These are phyloP conservation scores for Boletellus deceptivus DNA, from an alignment of 1,284 basidiomycete species.

Conservation along the genomic window DNA sequence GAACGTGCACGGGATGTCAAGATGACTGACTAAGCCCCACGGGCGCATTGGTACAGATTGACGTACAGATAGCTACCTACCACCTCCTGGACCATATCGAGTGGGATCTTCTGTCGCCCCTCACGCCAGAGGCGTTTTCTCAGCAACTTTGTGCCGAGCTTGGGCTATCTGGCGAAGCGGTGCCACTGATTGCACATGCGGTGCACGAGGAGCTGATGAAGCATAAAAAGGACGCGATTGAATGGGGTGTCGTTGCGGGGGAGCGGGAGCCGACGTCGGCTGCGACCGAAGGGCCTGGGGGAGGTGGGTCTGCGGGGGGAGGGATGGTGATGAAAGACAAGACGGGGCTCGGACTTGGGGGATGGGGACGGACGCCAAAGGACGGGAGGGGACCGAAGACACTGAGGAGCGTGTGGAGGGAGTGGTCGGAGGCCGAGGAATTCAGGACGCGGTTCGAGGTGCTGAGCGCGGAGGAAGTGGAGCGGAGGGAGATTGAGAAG, in stretches of 20 bases:
- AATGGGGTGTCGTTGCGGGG: slow-evolving; percentile 82
- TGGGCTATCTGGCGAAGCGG: slow-evolving; percentile 84
- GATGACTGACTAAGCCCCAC: slow-evolving; percentile 14
- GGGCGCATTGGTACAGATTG: slow-evolving; percentile 60
- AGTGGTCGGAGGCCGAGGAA: slow-evolving; percentile 91
- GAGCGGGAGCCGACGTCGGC: slow-evolving; percentile 38
- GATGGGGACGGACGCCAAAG: slow-evolving; percentile 65
- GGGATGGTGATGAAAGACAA: slow-evolving; percentile 64
- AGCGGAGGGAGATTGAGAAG: slow-evolving; percentile 78
- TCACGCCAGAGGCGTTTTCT: slow-evolving; percentile 89
- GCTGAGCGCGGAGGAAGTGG: slow-evolving; percentile 87
- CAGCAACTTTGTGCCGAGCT: slow-evolving; percentile 81
- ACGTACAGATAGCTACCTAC: slow-evolving; percentile 93
- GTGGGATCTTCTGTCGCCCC: slow-evolving; percentile 93
- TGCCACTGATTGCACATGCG: slow-evolving; percentile 88
- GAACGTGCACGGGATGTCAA: slow-evolving; percentile 16
- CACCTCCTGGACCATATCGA: slow-evolving; percentile 95
- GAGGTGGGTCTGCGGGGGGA: slow-evolving; percentile 17
- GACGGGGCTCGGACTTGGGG: slow-evolving; percentile 69
- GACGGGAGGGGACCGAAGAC: slow-evolving; percentile 77
- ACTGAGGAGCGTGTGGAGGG: slow-evolving; percentile 90
- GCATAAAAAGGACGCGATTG: slow-evolving; percentile 92
- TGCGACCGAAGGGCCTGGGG: slow-evolving; percentile 15
- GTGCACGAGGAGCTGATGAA: slow-evolving; percentile 93
- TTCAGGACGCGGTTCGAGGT: slow-evolving; percentile 90